phyloP scores from a whole-genome alignment of 768 basidiomycete species.

The Botryobasidium botryosum region DNA sequence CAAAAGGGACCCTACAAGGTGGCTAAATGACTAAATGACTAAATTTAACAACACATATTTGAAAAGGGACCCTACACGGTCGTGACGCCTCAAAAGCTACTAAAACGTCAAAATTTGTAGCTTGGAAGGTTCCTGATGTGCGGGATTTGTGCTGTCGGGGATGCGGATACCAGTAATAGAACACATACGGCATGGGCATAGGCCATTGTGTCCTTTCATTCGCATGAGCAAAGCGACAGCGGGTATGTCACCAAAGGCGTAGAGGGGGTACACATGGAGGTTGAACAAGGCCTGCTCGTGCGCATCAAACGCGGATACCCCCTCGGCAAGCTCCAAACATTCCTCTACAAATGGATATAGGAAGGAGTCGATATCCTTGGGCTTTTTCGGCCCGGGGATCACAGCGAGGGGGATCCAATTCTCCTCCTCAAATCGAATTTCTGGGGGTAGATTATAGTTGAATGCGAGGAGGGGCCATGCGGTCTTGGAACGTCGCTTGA shows the following conservation, averaged over 20 bases:
- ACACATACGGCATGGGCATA: neutral
- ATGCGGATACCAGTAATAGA: neutral
- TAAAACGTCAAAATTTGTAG: no score
- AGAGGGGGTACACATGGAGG: conserved; percentile 20
- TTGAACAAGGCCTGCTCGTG: conserved; percentile 14
- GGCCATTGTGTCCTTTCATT: conserved; percentile 32
- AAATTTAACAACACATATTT: no score
- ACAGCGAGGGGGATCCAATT: conserved; percentile 26
- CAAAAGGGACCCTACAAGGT: no score
- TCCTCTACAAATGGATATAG: conserved; percentile 24
- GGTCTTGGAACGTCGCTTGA: conserved; percentile 19
- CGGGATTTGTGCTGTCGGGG: neutral
- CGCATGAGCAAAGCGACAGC: conserved; percentile 20
- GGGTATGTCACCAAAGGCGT: conserved; percentile 22
- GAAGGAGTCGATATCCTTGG: conserved; percentile 26
- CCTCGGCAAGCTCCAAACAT: conserved; percentile 20
- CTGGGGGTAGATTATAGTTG: conserved; percentile 29
- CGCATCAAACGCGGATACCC: conserved; percentile 20
- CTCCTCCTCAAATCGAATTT: conserved; percentile 21
- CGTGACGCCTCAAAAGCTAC: no score
- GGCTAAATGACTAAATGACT: no score
- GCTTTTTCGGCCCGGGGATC: conserved; percentile 31
- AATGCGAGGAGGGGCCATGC: conserved; percentile 27
- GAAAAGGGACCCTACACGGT: no score
- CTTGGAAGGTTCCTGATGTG: no score